phyloP scores from a whole-genome alignment of 2,329 filamentous ascomycete species.

The Penicillium sp. region DNA sequence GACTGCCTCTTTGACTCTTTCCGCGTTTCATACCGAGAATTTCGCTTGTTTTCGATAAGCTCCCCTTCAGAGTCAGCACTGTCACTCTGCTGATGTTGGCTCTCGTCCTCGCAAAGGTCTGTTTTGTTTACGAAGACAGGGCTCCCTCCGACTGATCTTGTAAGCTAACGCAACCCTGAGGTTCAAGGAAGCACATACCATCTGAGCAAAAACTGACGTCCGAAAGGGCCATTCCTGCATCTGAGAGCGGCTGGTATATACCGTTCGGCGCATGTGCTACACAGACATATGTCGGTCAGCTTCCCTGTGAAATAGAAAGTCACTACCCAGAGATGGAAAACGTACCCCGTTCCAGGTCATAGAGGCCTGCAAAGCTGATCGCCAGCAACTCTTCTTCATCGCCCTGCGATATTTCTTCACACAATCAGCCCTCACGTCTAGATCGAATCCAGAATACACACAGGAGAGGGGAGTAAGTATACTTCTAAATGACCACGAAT shows the following conservation, averaged over 20 bases:
- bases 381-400: conserved; percentile 38
- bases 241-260: conserved; percentile 26
- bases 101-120: conserved; percentile 29
- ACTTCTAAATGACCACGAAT: conserved; percentile 36
- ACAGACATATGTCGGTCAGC: conserved; percentile 8
- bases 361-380: conserved; percentile 35
- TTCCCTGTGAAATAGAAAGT: not conserved
- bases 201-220: conserved; percentile 22
- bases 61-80: conserved; percentile 20
- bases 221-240: conserved; percentile 16
- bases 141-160: conserved; percentile 7
- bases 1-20: conserved; percentile 28
- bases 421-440: not conserved
- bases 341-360: conserved; percentile 36
- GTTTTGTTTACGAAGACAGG: conserved; percentile 18
- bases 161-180: not conserved
- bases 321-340: not conserved
- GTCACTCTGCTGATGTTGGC: conserved; percentile 17
- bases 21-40: conserved; percentile 14
- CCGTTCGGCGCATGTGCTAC: conserved; percentile 35
- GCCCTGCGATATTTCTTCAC: conserved; percentile 30
- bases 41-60: conserved; percentile 14
- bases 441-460: not conserved
- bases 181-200: conserved; percentile 17
- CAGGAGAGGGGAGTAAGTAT: conserved; percentile 1